Base-by-base conservation (phyloP, 805 yeast genomes). In the Suhomyces xylopsoci region DNA sequence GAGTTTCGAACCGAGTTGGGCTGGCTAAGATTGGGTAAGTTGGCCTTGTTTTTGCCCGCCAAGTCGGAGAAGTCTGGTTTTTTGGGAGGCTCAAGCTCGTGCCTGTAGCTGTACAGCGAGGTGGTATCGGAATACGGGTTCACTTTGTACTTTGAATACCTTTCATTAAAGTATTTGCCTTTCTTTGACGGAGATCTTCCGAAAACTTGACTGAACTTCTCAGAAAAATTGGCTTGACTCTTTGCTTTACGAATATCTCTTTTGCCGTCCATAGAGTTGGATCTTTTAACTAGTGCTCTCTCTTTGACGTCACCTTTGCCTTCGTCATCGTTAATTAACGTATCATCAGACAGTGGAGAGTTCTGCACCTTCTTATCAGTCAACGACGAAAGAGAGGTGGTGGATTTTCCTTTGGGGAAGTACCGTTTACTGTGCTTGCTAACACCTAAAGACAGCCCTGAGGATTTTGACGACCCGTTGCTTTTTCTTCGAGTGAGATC, bases 171-270 rank as follows among this genome's bases (percentile, higher is more conserved):
- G 47, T 60, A 59, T 20, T 20, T 14, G 26, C 25, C 6, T 7
- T 42, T 42, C 30, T n/a, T 42, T 20, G 45, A 42, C 6, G 45
- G 45, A 22, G 45, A 42, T 24, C 30, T 42, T 22, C n/a, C 28
- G 10, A 19, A 17, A 8, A 26, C 40, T 19, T 15, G 20, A 7
- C 19, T 20, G 20, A 14, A 15, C 30, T 42, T 42, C 5, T 36
- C 49, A 20, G 34, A 51, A 48, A 73, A 70, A 51, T 69, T 73
- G 1, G 69, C 69, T 2, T 76, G 69, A 47, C 76, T 70, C 50
- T 60, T 65, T 1, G 76, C 73, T 46, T 72, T 70, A 4, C 73
- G 61, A 26, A 62, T 60, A 17, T 45, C 54, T 17, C 47, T 56
- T 42, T 43, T 26, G 14, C 41, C 40, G 22, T 50, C 50, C 46